Evolutionary conservation across 1,284 basidiomycete species (phyloP).

Genomic region (Microbotryum lychnidis-dioicae): DNA sequence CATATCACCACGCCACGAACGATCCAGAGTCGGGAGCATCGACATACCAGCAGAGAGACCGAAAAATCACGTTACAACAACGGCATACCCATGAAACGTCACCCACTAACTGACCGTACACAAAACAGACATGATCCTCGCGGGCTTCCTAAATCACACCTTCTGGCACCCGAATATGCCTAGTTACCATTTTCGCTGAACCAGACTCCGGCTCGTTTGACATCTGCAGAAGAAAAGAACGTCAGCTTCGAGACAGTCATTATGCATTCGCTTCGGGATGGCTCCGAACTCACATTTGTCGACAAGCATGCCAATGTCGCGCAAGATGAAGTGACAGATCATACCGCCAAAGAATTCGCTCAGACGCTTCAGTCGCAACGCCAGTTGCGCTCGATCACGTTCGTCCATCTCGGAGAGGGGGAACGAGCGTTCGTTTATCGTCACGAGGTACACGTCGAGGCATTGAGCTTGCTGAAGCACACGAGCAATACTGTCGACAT

Average conservation of each 20-base stretch:
- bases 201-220: conserved; percentile 30
- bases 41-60: not conserved
- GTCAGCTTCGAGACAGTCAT: not conserved
- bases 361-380: conserved; percentile 63
- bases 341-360: conserved; percentile 88
- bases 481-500: conserved; percentile 67
- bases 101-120: too few relatives aligned
- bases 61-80: not conserved
- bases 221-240: conserved; percentile 9
- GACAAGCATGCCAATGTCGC: conserved; percentile 55
- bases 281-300: conserved; percentile 61
- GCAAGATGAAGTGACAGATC: conserved; percentile 82
- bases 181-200: conserved; percentile 8
- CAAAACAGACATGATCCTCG: too few relatives aligned
- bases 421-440: conserved; percentile 44
- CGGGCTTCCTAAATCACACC: not conserved
- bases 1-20: too few relatives aligned
- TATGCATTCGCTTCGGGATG: not conserved
- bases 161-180: not conserved
- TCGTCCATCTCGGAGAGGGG: conserved; percentile 48
- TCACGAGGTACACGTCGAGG: conserved; percentile 56
- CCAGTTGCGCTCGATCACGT: conserved; percentile 53
- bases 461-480: conserved; percentile 69
- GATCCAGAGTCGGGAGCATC: not conserved
- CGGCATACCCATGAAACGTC: not conserved